Conservation (phyloP, 306 rosid genomes). For the Fagus sylvatica region DNA sequence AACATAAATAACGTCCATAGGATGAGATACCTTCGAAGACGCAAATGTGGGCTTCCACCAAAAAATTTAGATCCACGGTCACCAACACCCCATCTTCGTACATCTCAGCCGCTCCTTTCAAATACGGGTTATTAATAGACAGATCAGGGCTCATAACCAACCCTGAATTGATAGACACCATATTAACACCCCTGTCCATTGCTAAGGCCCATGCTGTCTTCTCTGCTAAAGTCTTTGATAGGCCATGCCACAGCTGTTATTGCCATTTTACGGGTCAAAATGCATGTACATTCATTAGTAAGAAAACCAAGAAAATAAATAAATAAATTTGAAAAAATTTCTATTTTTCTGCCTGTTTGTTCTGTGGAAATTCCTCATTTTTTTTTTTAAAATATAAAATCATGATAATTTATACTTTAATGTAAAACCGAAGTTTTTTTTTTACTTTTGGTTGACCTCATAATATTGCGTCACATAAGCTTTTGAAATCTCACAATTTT, state of each 20-base stretch:
- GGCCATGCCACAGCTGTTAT: slow-evolving; percentile 84
- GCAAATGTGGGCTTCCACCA: slow-evolving; percentile 67
- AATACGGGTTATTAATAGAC: slow-evolving; percentile 52
- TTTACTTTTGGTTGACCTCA: too few relatives aligned
- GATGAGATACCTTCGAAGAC: slow-evolving; percentile 75
- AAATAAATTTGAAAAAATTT: neutral
- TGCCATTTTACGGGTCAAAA: neutral
- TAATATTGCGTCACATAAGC: too few relatives aligned
- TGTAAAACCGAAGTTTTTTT: too few relatives aligned
- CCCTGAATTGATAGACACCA: slow-evolving; percentile 71
- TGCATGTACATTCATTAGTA: neutral
- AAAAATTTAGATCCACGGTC: slow-evolving; percentile 62
- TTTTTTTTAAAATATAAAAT: too few relatives aligned
- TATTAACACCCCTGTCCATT: slow-evolving; percentile 82
- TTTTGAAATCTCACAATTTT: too few relatives aligned
- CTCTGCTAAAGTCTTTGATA: slow-evolving; percentile 80
- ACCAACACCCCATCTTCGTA: slow-evolving; percentile 81
- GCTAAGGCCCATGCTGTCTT: slow-evolving; percentile 88
- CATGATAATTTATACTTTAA: too few relatives aligned
- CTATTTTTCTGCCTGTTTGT: too few relatives aligned
- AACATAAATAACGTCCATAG: slow-evolving; percentile 87
- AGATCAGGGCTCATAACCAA: slow-evolving; percentile 48
- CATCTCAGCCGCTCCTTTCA: slow-evolving; percentile 97
- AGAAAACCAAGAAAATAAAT: neutral
- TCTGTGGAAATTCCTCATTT: too few relatives aligned